Evolutionary conservation across 2,329 filamentous ascomycete genomes (phyloP).

Genomic region (Aspergillus sp.): DNA sequence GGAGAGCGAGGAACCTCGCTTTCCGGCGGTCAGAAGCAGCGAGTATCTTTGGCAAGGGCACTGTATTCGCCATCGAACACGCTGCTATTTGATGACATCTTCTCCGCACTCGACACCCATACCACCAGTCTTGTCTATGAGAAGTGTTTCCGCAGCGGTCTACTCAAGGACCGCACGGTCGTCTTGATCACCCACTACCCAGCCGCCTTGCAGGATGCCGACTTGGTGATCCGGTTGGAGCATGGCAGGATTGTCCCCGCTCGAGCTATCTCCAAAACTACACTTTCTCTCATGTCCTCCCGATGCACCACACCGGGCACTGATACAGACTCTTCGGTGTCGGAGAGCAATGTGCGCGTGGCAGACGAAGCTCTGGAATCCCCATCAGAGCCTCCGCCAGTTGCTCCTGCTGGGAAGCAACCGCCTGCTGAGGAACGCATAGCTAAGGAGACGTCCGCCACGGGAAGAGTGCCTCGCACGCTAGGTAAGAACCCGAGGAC

Average conservation of each 20-base stretch:
- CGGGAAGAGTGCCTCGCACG: conserved; percentile 27
- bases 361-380: conserved; percentile 8
- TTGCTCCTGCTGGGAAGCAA: conserved; percentile 8
- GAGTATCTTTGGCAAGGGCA: conserved; percentile 60
- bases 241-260: conserved; percentile 23
- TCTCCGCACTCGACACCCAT: conserved; percentile 61
- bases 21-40: conserved; percentile 64
- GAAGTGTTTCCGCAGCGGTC: conserved; percentile 58
- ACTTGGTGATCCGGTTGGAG: conserved; percentile 20
- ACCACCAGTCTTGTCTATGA: conserved; percentile 60
- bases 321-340: conserved; percentile 3
- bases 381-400: conserved; percentile 10
- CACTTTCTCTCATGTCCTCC: conserved; percentile 3
- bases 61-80: conserved; percentile 59
- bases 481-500: conserved; percentile 16
- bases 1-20: conserved; percentile 65
- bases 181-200: conserved; percentile 58
- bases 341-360: not conserved
- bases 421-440: conserved; percentile 14
- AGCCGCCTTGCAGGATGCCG: conserved; percentile 27
- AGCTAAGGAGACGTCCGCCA: conserved; percentile 26
- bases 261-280: conserved; percentile 4
- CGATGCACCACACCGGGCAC: conserved; percentile 12
- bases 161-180: conserved; percentile 57
- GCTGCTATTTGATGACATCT: conserved; percentile 61